These are phyloP conservation scores for Vitrella brassicaformis DNA, from an alignment of 73 alveolate genomes.

Conservation along the genomic window DNA sequence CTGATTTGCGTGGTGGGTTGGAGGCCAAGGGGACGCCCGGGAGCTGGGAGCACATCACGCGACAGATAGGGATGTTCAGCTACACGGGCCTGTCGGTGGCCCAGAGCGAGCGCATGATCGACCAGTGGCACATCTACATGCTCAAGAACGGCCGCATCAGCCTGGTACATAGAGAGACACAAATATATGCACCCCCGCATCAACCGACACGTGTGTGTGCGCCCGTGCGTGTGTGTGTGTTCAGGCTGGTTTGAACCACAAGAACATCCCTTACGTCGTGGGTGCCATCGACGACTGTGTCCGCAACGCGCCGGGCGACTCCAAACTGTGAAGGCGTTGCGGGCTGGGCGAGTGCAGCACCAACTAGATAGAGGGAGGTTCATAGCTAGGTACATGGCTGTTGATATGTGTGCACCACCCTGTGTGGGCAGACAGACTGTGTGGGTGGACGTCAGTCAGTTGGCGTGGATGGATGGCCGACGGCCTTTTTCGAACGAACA, in stretches of 20 bases:
- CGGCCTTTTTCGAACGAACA: no score
- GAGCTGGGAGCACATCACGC: slow-evolving; percentile 76
- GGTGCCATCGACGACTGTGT: slow-evolving; percentile 77
- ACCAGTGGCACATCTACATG: slow-evolving; percentile 72
- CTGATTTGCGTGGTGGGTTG: background rate
- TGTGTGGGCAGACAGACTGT: no score
- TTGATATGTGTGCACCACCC: no score
- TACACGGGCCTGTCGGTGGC: slow-evolving; percentile 86
- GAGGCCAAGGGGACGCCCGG: slow-evolving; percentile 18
- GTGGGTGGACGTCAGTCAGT: no score
- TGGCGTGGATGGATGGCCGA: no score
- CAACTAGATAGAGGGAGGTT: no score
- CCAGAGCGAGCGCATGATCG: slow-evolving; percentile 64
- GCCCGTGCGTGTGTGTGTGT: no score
- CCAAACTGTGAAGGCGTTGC: background rate
- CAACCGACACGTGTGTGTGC: no score
- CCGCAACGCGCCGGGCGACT: slow-evolving; percentile 1
- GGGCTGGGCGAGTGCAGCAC: background rate
- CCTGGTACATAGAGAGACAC: no score
- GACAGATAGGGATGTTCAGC: slow-evolving; percentile 88
- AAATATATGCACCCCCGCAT: no score
- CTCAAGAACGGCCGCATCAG: slow-evolving; percentile 80
- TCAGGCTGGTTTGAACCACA: slow-evolving; percentile 76
- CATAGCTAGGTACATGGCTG: no score
- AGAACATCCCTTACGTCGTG: slow-evolving; percentile 79